These are phyloP conservation scores for Corylus avellana DNA, from an alignment of 306 rosid genomes.

Conservation along the genomic window DNA sequence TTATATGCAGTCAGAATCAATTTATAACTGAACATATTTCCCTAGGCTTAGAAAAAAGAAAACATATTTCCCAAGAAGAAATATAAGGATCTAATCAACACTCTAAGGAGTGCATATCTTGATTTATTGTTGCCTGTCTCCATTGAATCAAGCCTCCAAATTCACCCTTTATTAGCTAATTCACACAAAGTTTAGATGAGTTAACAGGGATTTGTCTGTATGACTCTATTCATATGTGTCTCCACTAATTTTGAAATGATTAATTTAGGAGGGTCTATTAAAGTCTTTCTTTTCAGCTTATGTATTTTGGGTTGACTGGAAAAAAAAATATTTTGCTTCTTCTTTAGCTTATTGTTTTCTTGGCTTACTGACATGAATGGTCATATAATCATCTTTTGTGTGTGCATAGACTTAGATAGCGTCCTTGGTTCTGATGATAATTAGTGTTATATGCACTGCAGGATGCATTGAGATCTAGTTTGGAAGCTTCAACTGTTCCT, in stretches of 20 bases:
- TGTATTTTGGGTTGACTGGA: conserved; percentile 13
- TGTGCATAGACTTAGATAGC: neutral
- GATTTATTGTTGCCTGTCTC: neutral
- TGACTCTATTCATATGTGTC: neutral
- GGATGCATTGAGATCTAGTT: conserved; percentile 63
- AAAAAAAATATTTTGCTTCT: conserved; percentile 15
- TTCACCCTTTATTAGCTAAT: neutral
- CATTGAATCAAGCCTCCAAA: neutral
- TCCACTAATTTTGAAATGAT: conserved; percentile 1
- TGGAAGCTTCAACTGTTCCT: conserved; percentile 66
- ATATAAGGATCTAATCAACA: neutral
- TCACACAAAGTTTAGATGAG: neutral
- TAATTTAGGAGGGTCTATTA: conserved; percentile 1
- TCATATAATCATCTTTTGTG: conserved; percentile 14
- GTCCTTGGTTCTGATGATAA: conserved; percentile 17
- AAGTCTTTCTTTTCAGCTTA: neutral
- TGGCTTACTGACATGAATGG: conserved; percentile 7
- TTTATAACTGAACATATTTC: neutral
- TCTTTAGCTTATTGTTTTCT: conserved; percentile 1
- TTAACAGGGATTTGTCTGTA: neutral
- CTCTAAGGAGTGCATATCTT: neutral
- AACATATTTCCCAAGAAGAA: neutral
- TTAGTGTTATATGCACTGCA: conserved; percentile 20
- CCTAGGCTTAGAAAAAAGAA: neutral
- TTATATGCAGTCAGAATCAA: neutral